A percentile compares a stretch with the other conserved stretches of the same genome.
These are phyloP conservation scores for Solidago caesia DNA, from an alignment of 129 eudicot species.

Conservation along the genomic window DNA sequence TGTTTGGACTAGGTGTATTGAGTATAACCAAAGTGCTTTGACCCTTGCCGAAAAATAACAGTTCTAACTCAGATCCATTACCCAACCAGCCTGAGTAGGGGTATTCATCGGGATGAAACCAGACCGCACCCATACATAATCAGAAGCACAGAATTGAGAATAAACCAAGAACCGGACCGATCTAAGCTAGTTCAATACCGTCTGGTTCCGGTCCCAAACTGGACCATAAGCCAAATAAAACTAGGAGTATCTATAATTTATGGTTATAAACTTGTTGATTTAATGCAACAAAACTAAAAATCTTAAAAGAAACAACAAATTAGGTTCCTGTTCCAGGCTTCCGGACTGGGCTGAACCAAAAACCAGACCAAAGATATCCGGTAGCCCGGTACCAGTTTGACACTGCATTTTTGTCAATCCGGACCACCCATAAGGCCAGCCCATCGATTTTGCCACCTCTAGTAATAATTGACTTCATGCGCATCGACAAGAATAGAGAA, in stretches of 20 bases:
- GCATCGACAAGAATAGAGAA: constrained; percentile 3
- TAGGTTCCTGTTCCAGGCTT: neutral
- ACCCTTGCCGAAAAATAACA: no score
- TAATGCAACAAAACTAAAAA: neutral
- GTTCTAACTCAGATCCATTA: no score
- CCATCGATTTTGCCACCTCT: neutral
- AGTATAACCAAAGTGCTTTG: no score
- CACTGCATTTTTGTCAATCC: neutral
- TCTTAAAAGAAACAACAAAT: neutral
- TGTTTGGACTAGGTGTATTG: no score
- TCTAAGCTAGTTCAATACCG: neutral
- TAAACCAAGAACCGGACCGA: no score
- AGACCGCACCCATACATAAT: no score
- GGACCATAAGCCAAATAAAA: neutral
- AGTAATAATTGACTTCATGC: constrained; percentile 7
- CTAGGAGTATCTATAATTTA: neutral
- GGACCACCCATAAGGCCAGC: neutral
- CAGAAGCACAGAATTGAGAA: no score
- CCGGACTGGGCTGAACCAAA: neutral
- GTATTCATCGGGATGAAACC: no score
- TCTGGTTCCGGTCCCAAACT: neutral
- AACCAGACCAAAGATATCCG: neutral
- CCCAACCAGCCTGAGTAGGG: no score
- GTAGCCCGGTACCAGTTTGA: neutral
- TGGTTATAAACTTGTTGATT: neutral